phyloP scores from a whole-genome alignment of 495 filamentous ascomycete genomes.

The Letharia columbiana region DNA sequence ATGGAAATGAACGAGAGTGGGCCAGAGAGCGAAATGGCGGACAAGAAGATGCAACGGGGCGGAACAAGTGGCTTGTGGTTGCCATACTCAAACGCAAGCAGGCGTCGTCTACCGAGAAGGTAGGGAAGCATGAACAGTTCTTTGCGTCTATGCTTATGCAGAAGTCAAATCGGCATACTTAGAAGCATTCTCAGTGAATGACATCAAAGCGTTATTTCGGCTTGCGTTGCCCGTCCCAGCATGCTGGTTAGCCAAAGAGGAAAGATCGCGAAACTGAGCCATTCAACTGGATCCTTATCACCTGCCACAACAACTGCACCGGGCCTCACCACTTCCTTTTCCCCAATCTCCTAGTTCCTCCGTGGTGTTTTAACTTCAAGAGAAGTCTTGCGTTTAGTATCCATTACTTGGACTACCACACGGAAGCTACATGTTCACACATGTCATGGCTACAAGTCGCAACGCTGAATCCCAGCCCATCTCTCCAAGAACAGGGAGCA shows the following conservation, averaged over 20 bases:
- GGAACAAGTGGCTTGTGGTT: conserved; percentile 73
- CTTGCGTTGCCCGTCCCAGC: background rate
- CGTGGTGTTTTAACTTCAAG: no score
- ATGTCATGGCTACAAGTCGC: no score
- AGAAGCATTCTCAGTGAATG: background rate
- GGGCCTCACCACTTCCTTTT: no score
- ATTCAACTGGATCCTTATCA: no score
- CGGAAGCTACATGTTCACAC: no score
- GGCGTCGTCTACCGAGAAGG: background rate
- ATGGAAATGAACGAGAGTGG: conserved; percentile 62
- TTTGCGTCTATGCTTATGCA: conserved; percentile 17
- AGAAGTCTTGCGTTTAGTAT: no score
- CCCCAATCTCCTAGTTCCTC: no score
- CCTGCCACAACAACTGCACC: no score
- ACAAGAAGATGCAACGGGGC: conserved; percentile 54
- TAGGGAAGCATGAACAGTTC: conserved; percentile 8
- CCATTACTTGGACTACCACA: no score
- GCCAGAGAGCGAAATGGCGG: conserved; percentile 38
- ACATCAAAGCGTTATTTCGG: background rate
- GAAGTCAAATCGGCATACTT: conserved; percentile 14
- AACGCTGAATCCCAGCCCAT: no score
- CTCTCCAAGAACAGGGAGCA: no score
- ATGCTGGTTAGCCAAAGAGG: background rate
- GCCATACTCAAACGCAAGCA: conserved; percentile 46
- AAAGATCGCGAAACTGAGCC: background rate